Evolutionary conservation across 768 basidiomycete species (phyloP).

Genomic region (Trichaptum fuscoviolaceum): DNA sequence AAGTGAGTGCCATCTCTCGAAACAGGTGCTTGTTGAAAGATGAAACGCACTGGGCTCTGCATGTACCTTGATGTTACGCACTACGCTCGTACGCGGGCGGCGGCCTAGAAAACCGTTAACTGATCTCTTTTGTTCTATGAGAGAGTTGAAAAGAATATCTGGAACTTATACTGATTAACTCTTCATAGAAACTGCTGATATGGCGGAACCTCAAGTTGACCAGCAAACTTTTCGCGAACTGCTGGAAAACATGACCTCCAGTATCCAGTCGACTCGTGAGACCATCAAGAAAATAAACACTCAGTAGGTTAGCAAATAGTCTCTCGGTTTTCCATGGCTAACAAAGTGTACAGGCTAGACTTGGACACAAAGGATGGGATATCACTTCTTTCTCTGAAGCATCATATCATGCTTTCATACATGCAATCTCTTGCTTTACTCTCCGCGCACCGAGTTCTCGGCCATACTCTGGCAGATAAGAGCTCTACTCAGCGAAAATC

Average conservation of each 20-base stretch:
- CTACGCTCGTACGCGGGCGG: slow-evolving; percentile 42
- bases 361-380: slow-evolving; percentile 72
- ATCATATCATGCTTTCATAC: slow-evolving; percentile 79
- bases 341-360: slow-evolving; percentile 23
- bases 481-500: slow-evolving; percentile 44
- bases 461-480: slow-evolving; percentile 47
- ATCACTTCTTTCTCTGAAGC: slow-evolving; percentile 85
- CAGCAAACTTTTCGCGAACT: slow-evolving; percentile 21
- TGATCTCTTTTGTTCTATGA: slow-evolving; percentile 28
- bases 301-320: slow-evolving; percentile 15
- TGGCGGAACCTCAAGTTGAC: slow-evolving; percentile 11
- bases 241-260: slow-evolving; percentile 54
- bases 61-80: slow-evolving; percentile 44
- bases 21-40: slow-evolving; percentile 20
- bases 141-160: not conserved
- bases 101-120: slow-evolving; percentile 66
- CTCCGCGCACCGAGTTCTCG: slow-evolving; percentile 61
- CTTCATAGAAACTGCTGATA: slow-evolving; percentile 1
- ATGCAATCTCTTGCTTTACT: slow-evolving; percentile 78
- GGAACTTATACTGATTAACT: slow-evolving; percentile 5
- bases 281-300: slow-evolving; percentile 52
- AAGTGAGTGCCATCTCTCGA: not conserved
- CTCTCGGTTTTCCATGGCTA: not conserved
- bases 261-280: slow-evolving; percentile 57
- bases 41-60: slow-evolving; percentile 65